Evolutionary conservation across 768 basidiomycete genomes (phyloP), one percentile per base, ranked within the genome.

Genomic region (Cubamyces sp.): DNA sequence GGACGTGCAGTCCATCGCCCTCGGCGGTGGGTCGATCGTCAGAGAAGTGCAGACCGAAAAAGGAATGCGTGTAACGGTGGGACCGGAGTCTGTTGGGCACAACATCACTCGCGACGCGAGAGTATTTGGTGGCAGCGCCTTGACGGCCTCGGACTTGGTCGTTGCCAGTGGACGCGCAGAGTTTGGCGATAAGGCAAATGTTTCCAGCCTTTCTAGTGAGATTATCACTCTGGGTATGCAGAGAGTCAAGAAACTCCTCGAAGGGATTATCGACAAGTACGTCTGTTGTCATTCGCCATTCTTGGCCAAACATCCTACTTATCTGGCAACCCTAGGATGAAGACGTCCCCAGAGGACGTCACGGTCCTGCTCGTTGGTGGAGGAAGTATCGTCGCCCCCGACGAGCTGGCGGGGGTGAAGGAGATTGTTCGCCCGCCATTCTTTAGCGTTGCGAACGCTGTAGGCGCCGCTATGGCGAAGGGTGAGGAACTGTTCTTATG

Each of bases 21-120:
- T 89, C 16, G 87, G 87, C 48, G 87, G 87, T 48, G 87, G 87
- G 8, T 87, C 86, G 8, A 71, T 80, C 41, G 76, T 87, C 23
- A 77, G 79, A 45, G 60, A 71, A 23, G 67, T 69, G 54, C 69
- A 74, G 25, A 55, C 62, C 16, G 69, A 71, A 2, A 73, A 77
- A 21, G 77, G 72, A 51, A 12, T 39, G 14, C 59, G 43, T n/a
- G 79, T 84, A 25, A 77, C 80, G 0, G 78, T 89, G 37, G 87
- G 87, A 0, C 87, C 87, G 12, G 82, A 87, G 66, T 89, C 86
- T 0, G 85, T 88, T 18, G 87, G 87, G 0, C 83, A 86, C 69
- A 70, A 73, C 63, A 76, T 84, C 52, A 76, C 77, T 4, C 76
- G 73, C 45, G 82, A 86, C 45, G 79, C 81, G 5, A 70, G 75